phyloP scores from a whole-genome alignment of 345 rosid genomes.

The Euphorbia tirucalli region DNA sequence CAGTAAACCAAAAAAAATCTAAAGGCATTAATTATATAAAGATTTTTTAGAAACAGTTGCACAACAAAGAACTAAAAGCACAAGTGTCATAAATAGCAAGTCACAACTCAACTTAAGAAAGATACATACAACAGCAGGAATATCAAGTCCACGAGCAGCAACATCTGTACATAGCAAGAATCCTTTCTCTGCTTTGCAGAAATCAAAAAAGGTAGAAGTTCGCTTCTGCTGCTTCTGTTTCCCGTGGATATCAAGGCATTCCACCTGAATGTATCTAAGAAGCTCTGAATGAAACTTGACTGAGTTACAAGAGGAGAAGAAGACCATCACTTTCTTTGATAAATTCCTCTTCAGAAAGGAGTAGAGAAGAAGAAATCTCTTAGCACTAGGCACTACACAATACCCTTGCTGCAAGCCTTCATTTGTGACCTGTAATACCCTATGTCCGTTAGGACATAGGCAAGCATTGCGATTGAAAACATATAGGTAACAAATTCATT shows the following conservation, averaged over 20 bases:
- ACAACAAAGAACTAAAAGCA: background rate
- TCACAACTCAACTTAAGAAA: background rate
- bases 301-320: constrained; percentile 97
- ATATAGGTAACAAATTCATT: background rate
- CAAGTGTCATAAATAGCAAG: background rate
- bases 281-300: constrained; percentile 87
- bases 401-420: constrained; percentile 97
- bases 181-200: constrained; percentile 91
- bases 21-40: background rate
- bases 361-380: constrained; percentile 79
- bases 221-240: constrained; percentile 90
- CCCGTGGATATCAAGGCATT: constrained; percentile 86
- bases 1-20: background rate
- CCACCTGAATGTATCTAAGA: constrained; percentile 71
- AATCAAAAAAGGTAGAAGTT: constrained; percentile 88
- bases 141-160: constrained; percentile 99
- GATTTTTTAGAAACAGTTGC: background rate
- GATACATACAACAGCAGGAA: constrained; percentile 81
- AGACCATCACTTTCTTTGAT: constrained; percentile 94
- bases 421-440: constrained; percentile 71
- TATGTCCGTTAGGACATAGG: constrained; percentile 14
- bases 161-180: constrained; percentile 94
- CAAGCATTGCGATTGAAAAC: constrained; percentile 1
- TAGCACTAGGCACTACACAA: constrained; percentile 77
- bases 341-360: constrained; percentile 87